Conservation (phyloP, 129 eudicot species). For the Cynara cardunculus region DNA sequence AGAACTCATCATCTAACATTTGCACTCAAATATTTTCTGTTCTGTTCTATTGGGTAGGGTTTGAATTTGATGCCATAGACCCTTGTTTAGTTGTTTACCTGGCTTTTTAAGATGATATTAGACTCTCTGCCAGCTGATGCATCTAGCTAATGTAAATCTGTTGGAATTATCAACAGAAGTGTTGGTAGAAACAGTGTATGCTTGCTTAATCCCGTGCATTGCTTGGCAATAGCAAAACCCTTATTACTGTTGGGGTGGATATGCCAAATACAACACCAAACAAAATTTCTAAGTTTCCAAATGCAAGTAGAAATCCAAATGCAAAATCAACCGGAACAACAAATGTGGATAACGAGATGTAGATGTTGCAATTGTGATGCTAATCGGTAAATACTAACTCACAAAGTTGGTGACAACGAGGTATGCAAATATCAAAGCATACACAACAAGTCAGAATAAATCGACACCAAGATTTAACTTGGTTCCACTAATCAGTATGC, state of each 20-base stretch:
- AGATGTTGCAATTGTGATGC: neutral
- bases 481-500: neutral
- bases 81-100: neutral
- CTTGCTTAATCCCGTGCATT: neutral
- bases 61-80: constrained; percentile 7
- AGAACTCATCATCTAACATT: neutral
- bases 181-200: neutral
- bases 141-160: neutral
- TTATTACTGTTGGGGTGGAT: neutral
- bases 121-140: neutral
- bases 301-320: neutral
- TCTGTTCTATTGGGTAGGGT: neutral
- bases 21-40: neutral
- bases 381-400: too few species aligned
- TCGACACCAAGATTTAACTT: neutral
- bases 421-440: neutral
- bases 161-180: neutral
- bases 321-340: neutral
- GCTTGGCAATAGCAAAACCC: neutral
- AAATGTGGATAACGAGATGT: neutral
- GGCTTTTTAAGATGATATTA: neutral
- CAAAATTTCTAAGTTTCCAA: neutral
- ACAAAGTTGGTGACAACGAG: neutral
- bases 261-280: neutral
- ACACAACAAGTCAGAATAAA: neutral